A percentile compares a stretch with the other conserved stretches of the same genome.
Evolutionary conservation across 768 basidiomycete species (phyloP).

Genomic region (Hygrocybe punicea): DNA sequence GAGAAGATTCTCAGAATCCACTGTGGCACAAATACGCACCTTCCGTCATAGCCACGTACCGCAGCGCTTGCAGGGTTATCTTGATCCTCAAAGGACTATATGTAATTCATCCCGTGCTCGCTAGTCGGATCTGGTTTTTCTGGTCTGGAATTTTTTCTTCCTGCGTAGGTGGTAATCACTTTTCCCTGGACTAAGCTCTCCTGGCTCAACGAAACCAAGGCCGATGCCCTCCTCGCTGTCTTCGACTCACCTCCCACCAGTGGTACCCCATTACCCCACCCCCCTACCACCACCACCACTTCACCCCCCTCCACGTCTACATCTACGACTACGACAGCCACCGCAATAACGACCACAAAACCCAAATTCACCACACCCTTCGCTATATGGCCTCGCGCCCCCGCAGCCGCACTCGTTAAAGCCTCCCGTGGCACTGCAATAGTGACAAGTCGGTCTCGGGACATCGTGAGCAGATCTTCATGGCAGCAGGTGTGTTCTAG

Average conservation of each 20-base stretch:
- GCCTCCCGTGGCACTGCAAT: neutral
- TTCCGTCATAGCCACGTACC: slow-evolving; percentile 45
- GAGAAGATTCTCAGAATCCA: slow-evolving; percentile 41
- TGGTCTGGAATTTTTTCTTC: slow-evolving; percentile 51
- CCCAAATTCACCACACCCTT: neutral
- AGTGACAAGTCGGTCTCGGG: too few relatives aligned
- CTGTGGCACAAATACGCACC: slow-evolving; percentile 43
- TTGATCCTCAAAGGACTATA: slow-evolving; percentile 39
- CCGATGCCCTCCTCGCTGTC: slow-evolving; percentile 31
- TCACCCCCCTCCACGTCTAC: neutral
- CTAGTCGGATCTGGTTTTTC: slow-evolving; percentile 45
- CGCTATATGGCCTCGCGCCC: neutral
- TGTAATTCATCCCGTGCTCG: slow-evolving; percentile 31
- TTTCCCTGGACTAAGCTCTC: slow-evolving; percentile 52
- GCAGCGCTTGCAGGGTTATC: slow-evolving; percentile 44
- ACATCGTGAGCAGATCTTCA: too few relatives aligned
- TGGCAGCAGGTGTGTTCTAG: too few relatives aligned
- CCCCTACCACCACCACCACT: neutral
- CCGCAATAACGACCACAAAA: neutral
- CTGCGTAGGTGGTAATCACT: slow-evolving; percentile 41
- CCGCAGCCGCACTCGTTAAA: slow-evolving; percentile 1
- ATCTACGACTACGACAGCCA: neutral
- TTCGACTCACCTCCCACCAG: slow-evolving; percentile 8
- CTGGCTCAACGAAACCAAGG: slow-evolving; percentile 59
- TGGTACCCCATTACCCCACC: neutral